Evolutionary conservation across 2,329 filamentous ascomycete species (phyloP), one percentile per base, ranked within the genome.

Genomic region (Myotisia sp.): DNA sequence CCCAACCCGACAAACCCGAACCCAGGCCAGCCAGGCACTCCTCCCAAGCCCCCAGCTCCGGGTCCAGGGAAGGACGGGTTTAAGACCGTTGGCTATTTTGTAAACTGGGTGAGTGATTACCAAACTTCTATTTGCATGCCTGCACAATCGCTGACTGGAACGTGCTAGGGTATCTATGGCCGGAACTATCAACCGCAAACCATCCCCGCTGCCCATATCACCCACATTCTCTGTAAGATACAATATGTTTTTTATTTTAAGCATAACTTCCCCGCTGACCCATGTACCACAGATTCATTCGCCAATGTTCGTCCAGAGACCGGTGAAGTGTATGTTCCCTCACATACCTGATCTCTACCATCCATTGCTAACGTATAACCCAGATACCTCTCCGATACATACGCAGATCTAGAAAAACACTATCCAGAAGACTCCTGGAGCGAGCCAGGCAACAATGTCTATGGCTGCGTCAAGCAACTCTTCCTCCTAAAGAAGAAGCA

Each of bases 171-270:
- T 44, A 90, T 92, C 46, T 94, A 94, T 55, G 83, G 66, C 23
- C 75, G 86, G 36, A 79, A 87, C 48, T 80, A 90, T 53, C 71
- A 76, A 13, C 85, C 86, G 0, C 79, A 92, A 50, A 75, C 92
- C 51, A 70, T 95, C 3, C 81, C 82, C 0, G 74, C 70, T 3
- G 71, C 84, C 36, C 79, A 82, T 38, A 70, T 95, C 23, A 95
- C 86, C 0, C 87, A 95, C 51, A 61, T 95, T 4, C 73, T 94
- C 13, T 94, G 39, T 41, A 41, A 18, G 39, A 6, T 9, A 9
- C 16, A 30, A 32, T 21, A 18, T 13, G n/a, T 24, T 4, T 31
- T 29, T 10, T 10, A 7, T 9, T 7, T 8, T 14, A 23, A 3
- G n/a, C 16, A 7, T 6, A 20, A 31, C 18, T 6, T 10, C 22